A percentile compares a stretch with the other conserved stretches of the same genome.
phyloP scores from a whole-genome alignment of 2,329 filamentous ascomycete species.

The Phaeosphaeriaceae sp. region DNA sequence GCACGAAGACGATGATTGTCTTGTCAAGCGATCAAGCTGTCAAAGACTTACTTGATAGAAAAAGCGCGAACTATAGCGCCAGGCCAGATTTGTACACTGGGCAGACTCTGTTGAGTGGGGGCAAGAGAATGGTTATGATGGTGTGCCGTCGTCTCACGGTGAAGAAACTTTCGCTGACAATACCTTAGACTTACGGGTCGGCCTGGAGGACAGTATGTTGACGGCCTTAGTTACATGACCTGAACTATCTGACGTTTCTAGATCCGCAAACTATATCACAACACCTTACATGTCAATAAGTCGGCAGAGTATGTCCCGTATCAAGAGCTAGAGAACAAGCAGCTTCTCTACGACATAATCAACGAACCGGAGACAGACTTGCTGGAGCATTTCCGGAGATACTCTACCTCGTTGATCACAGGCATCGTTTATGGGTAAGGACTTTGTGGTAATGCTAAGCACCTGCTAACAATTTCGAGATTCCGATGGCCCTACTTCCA shows the following conservation, averaged over 20 bases:
- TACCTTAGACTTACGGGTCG: background rate
- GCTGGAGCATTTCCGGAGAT: conserved; percentile 55
- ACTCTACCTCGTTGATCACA: conserved; percentile 57
- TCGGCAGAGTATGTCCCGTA: conserved; percentile 51
- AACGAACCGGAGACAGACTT: conserved; percentile 51
- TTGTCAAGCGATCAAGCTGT: conserved; percentile 54
- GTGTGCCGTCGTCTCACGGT: background rate
- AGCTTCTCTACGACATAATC: conserved; percentile 60
- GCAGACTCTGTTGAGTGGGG: conserved; percentile 5
- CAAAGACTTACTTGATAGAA: conserved; percentile 61
- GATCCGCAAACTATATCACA: conserved; percentile 15
- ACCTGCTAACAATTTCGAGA: conserved; percentile 8
- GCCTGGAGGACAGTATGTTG: conserved; percentile 2
- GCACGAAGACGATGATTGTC: conserved; percentile 57
- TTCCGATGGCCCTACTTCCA: conserved; percentile 52
- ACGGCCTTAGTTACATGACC: background rate
- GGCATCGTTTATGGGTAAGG: conserved; percentile 58
- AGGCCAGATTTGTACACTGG: conserved; percentile 40
- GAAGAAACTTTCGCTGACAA: background rate
- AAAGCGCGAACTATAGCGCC: conserved; percentile 57
- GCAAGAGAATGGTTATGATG: conserved; percentile 8
- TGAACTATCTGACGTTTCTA: background rate
- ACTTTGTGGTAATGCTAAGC: background rate
- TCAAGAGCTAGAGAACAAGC: conserved; percentile 63
- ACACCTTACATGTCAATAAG: conserved; percentile 17